These are phyloP conservation scores for Coniella lustricola DNA, from an alignment of 2,329 filamentous ascomycete genomes.

Conservation along the genomic window DNA sequence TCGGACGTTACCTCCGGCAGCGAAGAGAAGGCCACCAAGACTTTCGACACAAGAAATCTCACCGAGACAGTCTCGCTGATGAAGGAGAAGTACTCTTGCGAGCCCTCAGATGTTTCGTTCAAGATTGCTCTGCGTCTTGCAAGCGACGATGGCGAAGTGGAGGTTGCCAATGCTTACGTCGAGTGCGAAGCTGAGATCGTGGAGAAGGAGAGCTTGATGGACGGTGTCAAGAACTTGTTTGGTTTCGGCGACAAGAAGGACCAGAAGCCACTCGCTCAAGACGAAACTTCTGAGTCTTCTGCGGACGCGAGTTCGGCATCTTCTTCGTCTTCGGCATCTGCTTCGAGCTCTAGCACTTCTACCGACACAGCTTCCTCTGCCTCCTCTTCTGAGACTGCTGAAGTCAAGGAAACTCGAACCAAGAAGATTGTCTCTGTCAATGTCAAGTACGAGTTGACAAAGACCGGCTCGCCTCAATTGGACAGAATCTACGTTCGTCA, in stretches of 20 bases:
- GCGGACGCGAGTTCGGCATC: conserved; percentile 35
- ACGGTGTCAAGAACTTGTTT: conserved; percentile 93
- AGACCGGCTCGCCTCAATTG: conserved; percentile 42
- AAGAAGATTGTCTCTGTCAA: conserved; percentile 52
- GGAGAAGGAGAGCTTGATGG: conserved; percentile 75
- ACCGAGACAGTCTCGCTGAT: conserved; percentile 75
- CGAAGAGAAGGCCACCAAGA: conserved; percentile 54
- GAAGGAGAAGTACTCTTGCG: conserved; percentile 71
- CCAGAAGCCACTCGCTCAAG: conserved; percentile 65
- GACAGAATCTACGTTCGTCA: conserved; percentile 41
- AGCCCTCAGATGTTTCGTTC: conserved; percentile 68
- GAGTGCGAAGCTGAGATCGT: conserved; percentile 74
- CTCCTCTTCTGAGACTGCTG: conserved; percentile 41
- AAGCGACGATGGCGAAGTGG: conserved; percentile 69
- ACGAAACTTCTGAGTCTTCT: conserved; percentile 39
- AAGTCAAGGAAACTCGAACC: conserved; percentile 49
- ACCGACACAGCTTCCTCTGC: conserved; percentile 30
- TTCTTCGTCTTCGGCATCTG: conserved; percentile 26
- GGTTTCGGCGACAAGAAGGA: conserved; percentile 90
- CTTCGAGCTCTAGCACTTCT: conserved; percentile 27
- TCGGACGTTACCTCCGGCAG: conserved; percentile 33
- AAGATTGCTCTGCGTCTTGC: conserved; percentile 70
- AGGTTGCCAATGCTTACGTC: conserved; percentile 66
- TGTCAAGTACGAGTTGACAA: conserved; percentile 42
- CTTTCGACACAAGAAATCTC: conserved; percentile 73